phyloP scores from a whole-genome alignment of 352 stramenopile genomes.

The Globisporangium cystogenes region DNA sequence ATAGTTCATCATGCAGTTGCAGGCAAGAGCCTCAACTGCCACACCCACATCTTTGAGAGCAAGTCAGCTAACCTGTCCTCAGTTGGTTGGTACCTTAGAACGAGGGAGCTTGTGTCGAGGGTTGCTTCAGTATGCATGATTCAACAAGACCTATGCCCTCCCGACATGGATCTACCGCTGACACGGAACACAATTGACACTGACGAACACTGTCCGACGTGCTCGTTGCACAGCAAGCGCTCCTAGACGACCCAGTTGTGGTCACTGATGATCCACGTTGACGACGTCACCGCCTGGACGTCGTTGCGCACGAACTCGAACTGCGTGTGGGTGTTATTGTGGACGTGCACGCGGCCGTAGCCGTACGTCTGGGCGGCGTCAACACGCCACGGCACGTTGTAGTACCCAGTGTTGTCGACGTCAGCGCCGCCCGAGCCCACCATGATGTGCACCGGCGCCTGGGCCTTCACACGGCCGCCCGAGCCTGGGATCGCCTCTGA shows the following conservation, averaged over 20 bases:
- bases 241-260: slow-evolving; percentile 27
- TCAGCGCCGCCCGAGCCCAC: slow-evolving; percentile 36
- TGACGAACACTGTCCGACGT: too few species aligned
- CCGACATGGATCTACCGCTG: too few species aligned
- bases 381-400: slow-evolving; percentile 11
- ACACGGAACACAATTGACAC: too few species aligned
- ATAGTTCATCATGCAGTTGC: too few species aligned
- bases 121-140: too few species aligned
- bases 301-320: slow-evolving; percentile 45
- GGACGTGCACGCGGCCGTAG: slow-evolving; percentile 46
- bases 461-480: slow-evolving; percentile 21
- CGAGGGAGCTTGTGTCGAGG: too few species aligned
- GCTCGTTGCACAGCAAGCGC: too few species aligned
- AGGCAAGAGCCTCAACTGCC: too few species aligned
- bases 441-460: slow-evolving; percentile 42
- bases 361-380: slow-evolving; percentile 14
- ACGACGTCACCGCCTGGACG: slow-evolving; percentile 6
- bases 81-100: too few species aligned
- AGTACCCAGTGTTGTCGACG: slow-evolving; percentile 33
- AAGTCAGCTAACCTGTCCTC: too few species aligned
- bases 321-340: slow-evolving; percentile 40
- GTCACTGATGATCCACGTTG: slow-evolving; percentile 29
- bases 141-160: too few species aligned
- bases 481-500: background rate
- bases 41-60: too few species aligned